Conservation (phyloP, 768 basidiomycete species). For the Suillus clintonianus region DNA sequence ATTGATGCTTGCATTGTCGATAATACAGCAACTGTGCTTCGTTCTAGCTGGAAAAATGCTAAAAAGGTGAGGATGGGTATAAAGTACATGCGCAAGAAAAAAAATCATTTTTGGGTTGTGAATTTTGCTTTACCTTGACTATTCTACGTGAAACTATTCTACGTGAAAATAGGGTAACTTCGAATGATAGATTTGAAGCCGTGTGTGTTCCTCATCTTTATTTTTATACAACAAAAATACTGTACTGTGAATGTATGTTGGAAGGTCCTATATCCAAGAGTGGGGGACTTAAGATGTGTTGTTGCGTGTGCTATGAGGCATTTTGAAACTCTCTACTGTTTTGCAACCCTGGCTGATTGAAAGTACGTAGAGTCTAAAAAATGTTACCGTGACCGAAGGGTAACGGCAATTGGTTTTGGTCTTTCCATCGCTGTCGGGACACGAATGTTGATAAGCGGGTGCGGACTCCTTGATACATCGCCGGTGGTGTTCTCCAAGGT, state of each 20-base stretch:
- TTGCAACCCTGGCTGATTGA: too few species aligned
- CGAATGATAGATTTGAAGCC: too few species aligned
- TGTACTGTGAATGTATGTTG: not conserved
- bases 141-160: too few species aligned
- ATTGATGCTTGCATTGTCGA: too few species aligned
- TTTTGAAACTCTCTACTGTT: not conserved
- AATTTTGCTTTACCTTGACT: too few species aligned
- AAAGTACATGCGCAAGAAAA: too few species aligned
- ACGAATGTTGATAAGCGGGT: constrained; percentile 43
- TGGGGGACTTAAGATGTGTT: not conserved
- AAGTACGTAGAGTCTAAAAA: not conserved
- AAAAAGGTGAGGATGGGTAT: too few species aligned
- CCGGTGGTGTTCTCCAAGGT: constrained; percentile 1
- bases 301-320: not conserved
- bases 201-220: too few species aligned
- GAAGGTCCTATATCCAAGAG: not conserved
- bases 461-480: constrained; percentile 12
- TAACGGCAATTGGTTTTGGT: constrained; percentile 42
- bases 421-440: constrained; percentile 53
- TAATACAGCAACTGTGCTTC: too few species aligned
- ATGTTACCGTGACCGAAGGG: constrained; percentile 13
- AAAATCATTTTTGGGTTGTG: too few species aligned
- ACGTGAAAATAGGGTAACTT: too few species aligned
- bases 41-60: too few species aligned
- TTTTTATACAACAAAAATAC: not conserved